Evolutionary conservation across 768 basidiomycete genomes (phyloP).

Genomic region (Vishniacozyma victoriae): DNA sequence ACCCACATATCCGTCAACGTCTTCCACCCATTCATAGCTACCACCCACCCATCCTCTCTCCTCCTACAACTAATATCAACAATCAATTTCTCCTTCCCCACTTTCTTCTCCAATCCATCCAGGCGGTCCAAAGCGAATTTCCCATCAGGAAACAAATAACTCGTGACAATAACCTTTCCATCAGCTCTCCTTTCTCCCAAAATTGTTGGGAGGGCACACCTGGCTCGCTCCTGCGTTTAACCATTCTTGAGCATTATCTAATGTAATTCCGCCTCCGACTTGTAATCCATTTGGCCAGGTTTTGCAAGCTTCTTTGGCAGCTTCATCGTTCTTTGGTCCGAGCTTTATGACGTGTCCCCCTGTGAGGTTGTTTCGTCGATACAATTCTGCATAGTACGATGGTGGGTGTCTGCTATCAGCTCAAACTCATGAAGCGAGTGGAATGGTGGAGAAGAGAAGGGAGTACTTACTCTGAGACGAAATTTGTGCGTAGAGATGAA

Average conservation of each 20-base stretch:
- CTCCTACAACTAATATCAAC: slow-evolving; percentile 92
- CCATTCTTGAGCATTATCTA: slow-evolving; percentile 75
- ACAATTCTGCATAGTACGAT: slow-evolving; percentile 71
- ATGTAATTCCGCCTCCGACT: slow-evolving; percentile 86
- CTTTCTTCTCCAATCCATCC: slow-evolving; percentile 55
- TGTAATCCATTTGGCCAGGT: slow-evolving; percentile 90
- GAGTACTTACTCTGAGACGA: neutral
- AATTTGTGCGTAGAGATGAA: neutral
- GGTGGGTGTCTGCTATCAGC: slow-evolving; percentile 61
- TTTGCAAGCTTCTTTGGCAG: slow-evolving; percentile 73
- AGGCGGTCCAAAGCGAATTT: slow-evolving; percentile 72
- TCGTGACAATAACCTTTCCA: slow-evolving; percentile 94
- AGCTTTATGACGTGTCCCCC: slow-evolving; percentile 97
- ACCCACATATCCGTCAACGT: slow-evolving; percentile 92
- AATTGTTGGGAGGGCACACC: slow-evolving; percentile 1
- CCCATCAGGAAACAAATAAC: slow-evolving; percentile 80
- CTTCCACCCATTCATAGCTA: slow-evolving; percentile 99
- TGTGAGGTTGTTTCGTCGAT: slow-evolving; percentile 60
- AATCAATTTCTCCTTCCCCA: slow-evolving; percentile 82
- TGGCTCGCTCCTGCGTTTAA: slow-evolving; percentile 63
- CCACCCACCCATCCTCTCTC: slow-evolving; percentile 70
- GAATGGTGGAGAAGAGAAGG: neutral
- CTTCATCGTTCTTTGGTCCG: slow-evolving; percentile 78
- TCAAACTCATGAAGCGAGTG: slow-evolving; percentile 9
- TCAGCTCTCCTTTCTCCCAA: neutral